Evolutionary conservation across 1,284 basidiomycete species (phyloP).

Genomic region (Salmacisia buchloeana): DNA sequence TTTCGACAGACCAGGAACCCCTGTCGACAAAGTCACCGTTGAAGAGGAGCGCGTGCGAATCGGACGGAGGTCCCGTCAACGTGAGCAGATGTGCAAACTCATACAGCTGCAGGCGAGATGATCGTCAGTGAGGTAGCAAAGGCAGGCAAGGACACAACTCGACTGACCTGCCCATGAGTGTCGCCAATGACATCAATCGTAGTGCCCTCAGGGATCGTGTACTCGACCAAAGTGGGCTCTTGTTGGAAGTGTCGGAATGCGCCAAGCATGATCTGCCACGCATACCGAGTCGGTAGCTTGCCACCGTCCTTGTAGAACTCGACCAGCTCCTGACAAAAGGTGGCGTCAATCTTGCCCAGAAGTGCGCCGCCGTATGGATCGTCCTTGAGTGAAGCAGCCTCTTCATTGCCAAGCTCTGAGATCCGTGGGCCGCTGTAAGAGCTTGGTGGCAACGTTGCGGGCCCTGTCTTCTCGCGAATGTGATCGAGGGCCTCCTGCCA

Average conservation of each 20-base stretch:
- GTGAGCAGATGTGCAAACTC: conserved; percentile 83
- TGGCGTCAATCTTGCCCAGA: conserved; percentile 54
- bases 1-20: conserved; percentile 95
- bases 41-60: conserved; percentile 45
- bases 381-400: conserved; percentile 58
- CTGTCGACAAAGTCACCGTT: conserved; percentile 67
- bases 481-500: conserved; percentile 30
- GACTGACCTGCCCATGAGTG: conserved; percentile 59
- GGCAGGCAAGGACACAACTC: conserved; percentile 44
- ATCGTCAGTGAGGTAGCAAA: conserved; percentile 28
- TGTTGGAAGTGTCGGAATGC: conserved; percentile 69
- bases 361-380: conserved; percentile 10
- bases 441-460: conserved; percentile 22
- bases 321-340: conserved; percentile 81
- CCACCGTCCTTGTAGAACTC: conserved; percentile 88
- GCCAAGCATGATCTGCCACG: conserved; percentile 90
- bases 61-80: conserved; percentile 62
- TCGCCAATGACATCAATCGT: conserved; percentile 66
- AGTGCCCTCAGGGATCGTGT: conserved; percentile 69
- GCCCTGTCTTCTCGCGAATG: conserved; percentile 33
- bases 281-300: conserved; percentile 67
- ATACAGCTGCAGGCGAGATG: conserved; percentile 63
- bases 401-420: conserved; percentile 18
- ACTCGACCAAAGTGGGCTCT: conserved; percentile 76
- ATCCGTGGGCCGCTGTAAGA: conserved; percentile 39